phyloP scores from a whole-genome alignment of 2,329 filamentous ascomycete species.

The Xylaria sp. region DNA sequence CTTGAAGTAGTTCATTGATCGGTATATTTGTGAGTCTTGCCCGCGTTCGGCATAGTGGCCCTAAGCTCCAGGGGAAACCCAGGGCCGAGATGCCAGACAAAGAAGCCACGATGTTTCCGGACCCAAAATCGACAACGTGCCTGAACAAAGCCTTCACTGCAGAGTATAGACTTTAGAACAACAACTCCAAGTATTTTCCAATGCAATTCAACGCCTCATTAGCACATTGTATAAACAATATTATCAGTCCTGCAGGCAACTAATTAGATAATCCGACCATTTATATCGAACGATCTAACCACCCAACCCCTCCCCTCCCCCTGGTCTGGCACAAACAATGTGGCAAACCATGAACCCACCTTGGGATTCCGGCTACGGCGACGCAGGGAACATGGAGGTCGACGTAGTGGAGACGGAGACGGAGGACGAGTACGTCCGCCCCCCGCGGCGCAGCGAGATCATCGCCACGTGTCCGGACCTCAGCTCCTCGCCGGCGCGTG shows the following conservation, averaged over 20 bases:
- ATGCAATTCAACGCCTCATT: too few relatives aligned
- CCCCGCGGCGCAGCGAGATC: conserved; percentile 8
- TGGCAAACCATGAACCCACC: too few relatives aligned
- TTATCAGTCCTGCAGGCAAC: too few relatives aligned
- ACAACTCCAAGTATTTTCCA: not conserved
- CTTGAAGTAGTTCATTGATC: too few relatives aligned
- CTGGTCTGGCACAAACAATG: too few relatives aligned
- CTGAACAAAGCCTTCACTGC: not conserved
- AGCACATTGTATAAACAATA: too few relatives aligned
- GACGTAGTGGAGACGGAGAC: not conserved
- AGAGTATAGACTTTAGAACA: not conserved
- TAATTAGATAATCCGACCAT: too few relatives aligned
- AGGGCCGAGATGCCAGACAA: not conserved
- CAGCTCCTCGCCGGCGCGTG: conserved; percentile 8
- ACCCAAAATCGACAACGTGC: not conserved
- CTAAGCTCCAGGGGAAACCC: not conserved
- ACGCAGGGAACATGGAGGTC: too few relatives aligned
- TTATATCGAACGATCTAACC: too few relatives aligned
- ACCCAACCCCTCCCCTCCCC: too few relatives aligned
- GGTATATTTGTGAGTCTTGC: not conserved
- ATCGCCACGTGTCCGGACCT: conserved; percentile 11
- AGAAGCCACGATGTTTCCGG: not conserved
- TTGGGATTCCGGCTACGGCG: too few relatives aligned
- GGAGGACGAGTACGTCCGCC: not conserved
- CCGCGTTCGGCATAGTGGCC: too few relatives aligned